phyloP scores from a whole-genome alignment of 352 stramenopile species.

The Salisapilia sapeloensis region DNA sequence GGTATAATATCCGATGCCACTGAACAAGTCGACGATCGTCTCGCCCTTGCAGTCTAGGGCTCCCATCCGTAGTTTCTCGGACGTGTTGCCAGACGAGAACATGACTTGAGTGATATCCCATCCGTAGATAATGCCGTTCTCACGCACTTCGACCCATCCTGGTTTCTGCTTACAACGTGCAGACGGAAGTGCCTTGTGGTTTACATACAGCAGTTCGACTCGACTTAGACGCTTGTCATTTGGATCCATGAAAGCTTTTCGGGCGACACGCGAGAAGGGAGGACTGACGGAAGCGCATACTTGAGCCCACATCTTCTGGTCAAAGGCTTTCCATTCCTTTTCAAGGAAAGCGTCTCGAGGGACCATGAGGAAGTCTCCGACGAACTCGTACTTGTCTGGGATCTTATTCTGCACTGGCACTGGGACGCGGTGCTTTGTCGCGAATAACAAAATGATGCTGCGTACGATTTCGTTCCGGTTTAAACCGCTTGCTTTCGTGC shows the following conservation, averaged over 20 bases:
- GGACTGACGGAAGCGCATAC: conserved; percentile 36
- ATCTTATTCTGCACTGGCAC: conserved; percentile 7
- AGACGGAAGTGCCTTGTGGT: conserved; percentile 15
- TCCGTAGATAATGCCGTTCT: conserved; percentile 90
- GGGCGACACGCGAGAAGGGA: conserved; percentile 48
- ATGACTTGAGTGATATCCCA: conserved; percentile 94
- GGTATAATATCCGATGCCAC: conserved; percentile 97
- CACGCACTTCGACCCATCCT: conserved; percentile 76
- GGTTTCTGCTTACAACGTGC: conserved; percentile 12
- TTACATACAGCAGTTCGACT: conserved; percentile 48
- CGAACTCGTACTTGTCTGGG: conserved; percentile 63
- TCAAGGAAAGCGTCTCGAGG: conserved; percentile 46
- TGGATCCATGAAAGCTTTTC: conserved; percentile 63
- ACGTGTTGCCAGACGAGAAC: conserved; percentile 95
- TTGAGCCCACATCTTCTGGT: conserved; percentile 37
- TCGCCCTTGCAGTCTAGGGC: conserved; percentile 71
- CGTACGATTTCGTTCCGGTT: conserved; percentile 63
- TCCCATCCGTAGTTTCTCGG: conserved; percentile 91
- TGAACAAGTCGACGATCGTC: conserved; percentile 91
- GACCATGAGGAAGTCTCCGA: conserved; percentile 55
- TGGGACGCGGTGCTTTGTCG: conserved; percentile 21
- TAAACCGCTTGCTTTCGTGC: conserved; percentile 40
- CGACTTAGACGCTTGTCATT: conserved; percentile 70
- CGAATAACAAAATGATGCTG: conserved; percentile 30
- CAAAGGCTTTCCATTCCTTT: conserved; percentile 28